Conservation (phyloP, 352 stramenopile species). For the Phytophthora podocarpi region DNA sequence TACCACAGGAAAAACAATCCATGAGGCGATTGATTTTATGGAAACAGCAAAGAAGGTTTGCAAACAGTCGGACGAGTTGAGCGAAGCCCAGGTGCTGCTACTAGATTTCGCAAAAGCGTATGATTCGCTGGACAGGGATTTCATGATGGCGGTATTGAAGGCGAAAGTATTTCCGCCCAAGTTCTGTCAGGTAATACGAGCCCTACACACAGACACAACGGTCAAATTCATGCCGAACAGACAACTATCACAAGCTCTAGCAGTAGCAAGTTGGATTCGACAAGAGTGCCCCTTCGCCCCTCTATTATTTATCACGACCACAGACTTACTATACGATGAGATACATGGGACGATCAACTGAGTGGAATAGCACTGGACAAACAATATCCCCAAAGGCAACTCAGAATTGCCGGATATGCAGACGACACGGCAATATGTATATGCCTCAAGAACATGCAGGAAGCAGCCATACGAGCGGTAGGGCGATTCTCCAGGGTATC, state of each 20-base stretch:
- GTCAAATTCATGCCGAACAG: neutral
- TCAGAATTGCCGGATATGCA: neutral
- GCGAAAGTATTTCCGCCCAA: constrained; percentile 1
- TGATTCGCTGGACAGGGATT: neutral
- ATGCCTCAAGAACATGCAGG: too few species aligned
- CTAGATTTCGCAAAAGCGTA: constrained; percentile 8
- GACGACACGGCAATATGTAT: too few species aligned
- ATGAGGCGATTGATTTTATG: too few species aligned
- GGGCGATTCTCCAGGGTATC: too few species aligned
- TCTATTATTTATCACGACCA: neutral
- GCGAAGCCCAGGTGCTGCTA: neutral
- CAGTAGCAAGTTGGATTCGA: neutral
- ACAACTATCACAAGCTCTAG: neutral
- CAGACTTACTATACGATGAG: neutral
- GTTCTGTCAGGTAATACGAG: neutral
- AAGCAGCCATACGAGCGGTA: too few species aligned
- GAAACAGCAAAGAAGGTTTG: neutral
- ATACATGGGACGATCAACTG: neutral
- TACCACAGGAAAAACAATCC: too few species aligned
- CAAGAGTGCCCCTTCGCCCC: constrained; percentile 6
- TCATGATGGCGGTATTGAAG: neutral
- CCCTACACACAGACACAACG: neutral
- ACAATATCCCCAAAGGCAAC: too few species aligned
- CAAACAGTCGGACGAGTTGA: neutral
- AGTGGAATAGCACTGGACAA: neutral